Conservation (phyloP, 2,329 filamentous ascomycete genomes). For the Sporothrix pseudoabietina region DNA sequence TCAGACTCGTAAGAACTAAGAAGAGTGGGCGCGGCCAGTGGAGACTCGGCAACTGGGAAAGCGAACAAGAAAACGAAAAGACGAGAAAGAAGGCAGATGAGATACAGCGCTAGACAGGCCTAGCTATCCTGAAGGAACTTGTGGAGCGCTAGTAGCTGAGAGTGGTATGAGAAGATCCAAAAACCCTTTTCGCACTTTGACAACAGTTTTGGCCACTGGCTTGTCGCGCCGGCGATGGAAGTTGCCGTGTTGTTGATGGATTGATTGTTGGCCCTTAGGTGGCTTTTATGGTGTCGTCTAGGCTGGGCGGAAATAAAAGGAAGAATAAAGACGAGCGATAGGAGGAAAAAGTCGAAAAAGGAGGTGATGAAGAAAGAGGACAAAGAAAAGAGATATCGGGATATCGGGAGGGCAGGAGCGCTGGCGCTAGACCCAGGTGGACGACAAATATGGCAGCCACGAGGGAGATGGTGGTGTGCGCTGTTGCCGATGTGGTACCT, state of each 20-base stretch:
- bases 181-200: background rate
- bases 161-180: background rate
- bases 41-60: background rate
- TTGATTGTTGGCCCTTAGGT: background rate
- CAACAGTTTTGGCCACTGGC: background rate
- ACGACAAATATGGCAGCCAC: constrained; percentile 6
- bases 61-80: background rate
- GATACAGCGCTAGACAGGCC: background rate
- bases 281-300: background rate
- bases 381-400: background rate
- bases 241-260: background rate
- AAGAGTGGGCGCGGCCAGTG: background rate
- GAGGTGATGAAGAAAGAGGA: background rate
- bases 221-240: background rate
- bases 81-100: background rate
- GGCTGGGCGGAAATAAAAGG: background rate
- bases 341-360: background rate
- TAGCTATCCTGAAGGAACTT: background rate
- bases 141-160: background rate
- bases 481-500: background rate
- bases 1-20: background rate
- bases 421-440: background rate
- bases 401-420: background rate
- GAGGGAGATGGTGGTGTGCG: constrained; percentile 2
- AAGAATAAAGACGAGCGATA: background rate